A percentile compares a stretch with the other conserved stretches of the same genome.
phyloP scores from a whole-genome alignment of 2,329 filamentous ascomycete species.

The Trichoderma aggressivum region DNA sequence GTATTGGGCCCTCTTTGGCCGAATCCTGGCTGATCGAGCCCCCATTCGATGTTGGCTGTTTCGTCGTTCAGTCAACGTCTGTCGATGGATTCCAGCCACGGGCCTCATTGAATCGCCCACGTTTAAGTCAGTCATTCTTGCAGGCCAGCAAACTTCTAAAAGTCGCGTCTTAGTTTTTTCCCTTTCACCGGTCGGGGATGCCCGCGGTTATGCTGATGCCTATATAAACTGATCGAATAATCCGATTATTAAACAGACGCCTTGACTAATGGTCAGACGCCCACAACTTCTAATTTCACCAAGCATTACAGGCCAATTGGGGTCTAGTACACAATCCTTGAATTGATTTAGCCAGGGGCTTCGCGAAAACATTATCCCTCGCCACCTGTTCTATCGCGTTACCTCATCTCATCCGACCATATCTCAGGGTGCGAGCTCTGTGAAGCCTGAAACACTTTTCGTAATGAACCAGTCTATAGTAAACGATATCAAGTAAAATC shows the following conservation, averaged over 20 bases:
- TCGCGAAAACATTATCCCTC: background rate
- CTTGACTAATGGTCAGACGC: background rate
- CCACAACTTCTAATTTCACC: background rate
- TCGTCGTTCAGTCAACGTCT: background rate
- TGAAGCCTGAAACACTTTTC: background rate
- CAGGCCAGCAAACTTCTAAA: background rate
- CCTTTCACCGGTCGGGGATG: background rate
- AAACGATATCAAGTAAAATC: background rate
- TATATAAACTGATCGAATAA: background rate
- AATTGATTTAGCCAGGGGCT: background rate
- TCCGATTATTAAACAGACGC: background rate
- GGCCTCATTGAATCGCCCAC: background rate
- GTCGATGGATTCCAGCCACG: background rate
- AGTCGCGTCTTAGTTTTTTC: background rate
- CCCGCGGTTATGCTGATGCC: background rate
- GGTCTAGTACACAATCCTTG: too few relatives aligned
- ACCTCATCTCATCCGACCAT: background rate
- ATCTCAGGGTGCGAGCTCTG: background rate
- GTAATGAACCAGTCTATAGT: background rate
- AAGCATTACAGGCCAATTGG: background rate
- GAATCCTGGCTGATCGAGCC: background rate
- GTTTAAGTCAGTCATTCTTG: background rate
- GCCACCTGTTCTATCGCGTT: background rate
- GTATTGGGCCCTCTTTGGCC: background rate
- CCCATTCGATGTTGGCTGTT: background rate